Evolutionary conservation across 208 protist genomes (phyloP).

Genomic region (Leishmania tropica): DNA sequence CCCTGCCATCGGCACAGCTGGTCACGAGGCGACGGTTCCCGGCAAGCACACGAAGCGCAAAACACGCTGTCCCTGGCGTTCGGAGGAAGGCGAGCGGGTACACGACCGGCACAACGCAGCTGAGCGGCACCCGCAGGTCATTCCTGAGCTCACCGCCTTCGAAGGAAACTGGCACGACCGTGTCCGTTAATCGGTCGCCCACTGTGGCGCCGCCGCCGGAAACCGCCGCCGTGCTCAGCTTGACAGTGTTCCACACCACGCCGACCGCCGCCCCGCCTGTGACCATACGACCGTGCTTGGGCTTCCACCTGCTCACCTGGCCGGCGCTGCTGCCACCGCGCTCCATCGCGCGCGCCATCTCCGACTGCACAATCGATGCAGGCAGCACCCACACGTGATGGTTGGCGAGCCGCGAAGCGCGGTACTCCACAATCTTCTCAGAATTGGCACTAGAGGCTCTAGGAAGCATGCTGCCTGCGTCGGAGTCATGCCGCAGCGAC

Average conservation of each 20-base stretch:
- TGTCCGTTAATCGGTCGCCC: slow-evolving; percentile 32
- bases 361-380: slow-evolving; percentile 25
- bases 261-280: slow-evolving; percentile 55
- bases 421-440: slow-evolving; percentile 32
- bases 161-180: slow-evolving; percentile 53
- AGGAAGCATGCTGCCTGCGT: neutral
- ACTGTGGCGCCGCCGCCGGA: neutral
- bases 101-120: slow-evolving; percentile 66
- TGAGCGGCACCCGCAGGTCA: slow-evolving; percentile 61
- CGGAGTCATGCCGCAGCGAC: neutral
- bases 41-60: slow-evolving; percentile 60
- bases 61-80: slow-evolving; percentile 46
- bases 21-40: slow-evolving; percentile 44
- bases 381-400: slow-evolving; percentile 62
- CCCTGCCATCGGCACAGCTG: slow-evolving; percentile 58
- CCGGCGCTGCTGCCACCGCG: neutral
- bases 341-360: slow-evolving; percentile 22
- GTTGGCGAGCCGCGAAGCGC: slow-evolving; percentile 57
- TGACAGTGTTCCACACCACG: slow-evolving; percentile 61
- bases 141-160: slow-evolving; percentile 61
- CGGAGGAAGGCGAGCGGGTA: slow-evolving; percentile 53
- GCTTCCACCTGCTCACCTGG: slow-evolving; percentile 57
- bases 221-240: neutral
- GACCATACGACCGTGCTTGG: slow-evolving; percentile 61
- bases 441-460: neutral